Evolutionary conservation across 768 basidiomycete species (phyloP).

Genomic region (Psilocybe azurescens): DNA sequence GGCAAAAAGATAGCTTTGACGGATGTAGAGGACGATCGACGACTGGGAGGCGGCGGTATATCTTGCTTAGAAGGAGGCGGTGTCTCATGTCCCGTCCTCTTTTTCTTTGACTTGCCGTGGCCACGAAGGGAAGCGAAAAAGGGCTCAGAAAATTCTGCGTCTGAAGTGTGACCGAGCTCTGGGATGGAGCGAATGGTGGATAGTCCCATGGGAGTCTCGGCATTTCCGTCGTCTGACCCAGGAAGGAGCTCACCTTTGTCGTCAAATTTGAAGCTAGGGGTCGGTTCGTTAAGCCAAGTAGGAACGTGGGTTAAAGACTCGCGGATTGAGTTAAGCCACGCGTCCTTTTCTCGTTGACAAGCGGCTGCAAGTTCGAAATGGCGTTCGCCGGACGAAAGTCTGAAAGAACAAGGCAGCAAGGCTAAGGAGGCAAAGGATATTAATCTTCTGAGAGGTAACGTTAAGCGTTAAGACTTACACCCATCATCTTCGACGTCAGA

Average conservation of each 20-base stretch:
- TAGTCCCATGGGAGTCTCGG: constrained; percentile 44
- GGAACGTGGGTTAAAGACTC: constrained; percentile 51
- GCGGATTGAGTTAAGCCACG: constrained; percentile 81
- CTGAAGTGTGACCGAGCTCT: constrained; percentile 43
- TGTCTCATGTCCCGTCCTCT: constrained; percentile 29
- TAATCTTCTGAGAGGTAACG: background rate
- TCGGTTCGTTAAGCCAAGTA: constrained; percentile 64
- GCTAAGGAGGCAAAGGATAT: constrained; percentile 46
- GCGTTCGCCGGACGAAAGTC: constrained; percentile 70
- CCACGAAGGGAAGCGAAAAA: constrained; percentile 37
- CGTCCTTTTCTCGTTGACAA: constrained; percentile 81
- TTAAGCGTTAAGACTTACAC: constrained; percentile 53
- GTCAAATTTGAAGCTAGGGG: constrained; percentile 62
- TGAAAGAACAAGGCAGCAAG: constrained; percentile 81
- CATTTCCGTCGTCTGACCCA: constrained; percentile 44
- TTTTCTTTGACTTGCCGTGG: constrained; percentile 34
- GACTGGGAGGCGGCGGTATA: constrained; percentile 42
- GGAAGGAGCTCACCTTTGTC: constrained; percentile 44
- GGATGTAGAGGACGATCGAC: constrained; percentile 69
- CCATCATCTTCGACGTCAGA: constrained; percentile 72
- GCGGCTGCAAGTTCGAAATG: constrained; percentile 88
- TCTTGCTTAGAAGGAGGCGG: constrained; percentile 25
- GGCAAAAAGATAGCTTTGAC: constrained; percentile 65
- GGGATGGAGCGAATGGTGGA: constrained; percentile 66
- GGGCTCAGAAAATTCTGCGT: constrained; percentile 39